Evolutionary conservation across 805 yeast species (phyloP).

Genomic region (Jamesozyma jinghongensis): DNA sequence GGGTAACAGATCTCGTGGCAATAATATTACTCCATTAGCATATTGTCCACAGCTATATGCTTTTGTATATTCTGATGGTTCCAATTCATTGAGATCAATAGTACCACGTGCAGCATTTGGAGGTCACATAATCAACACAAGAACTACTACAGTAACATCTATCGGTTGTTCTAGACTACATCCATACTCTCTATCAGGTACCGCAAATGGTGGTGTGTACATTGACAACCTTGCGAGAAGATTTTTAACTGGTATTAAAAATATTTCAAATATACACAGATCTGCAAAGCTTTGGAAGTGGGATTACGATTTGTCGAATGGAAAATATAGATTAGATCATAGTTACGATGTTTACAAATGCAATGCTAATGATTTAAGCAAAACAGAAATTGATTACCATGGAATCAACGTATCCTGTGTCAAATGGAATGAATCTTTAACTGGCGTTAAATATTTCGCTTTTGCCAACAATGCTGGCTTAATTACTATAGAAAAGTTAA

Average conservation of each 20-base stretch:
- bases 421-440: conserved; percentile 48
- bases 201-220: conserved; percentile 40
- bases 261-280: conserved; percentile 22
- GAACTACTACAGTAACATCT: conserved; percentile 34
- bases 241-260: conserved; percentile 30
- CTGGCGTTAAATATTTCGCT: conserved; percentile 38
- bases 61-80: conserved; percentile 36
- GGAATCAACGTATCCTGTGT: conserved; percentile 41
- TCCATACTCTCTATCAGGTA: conserved; percentile 40
- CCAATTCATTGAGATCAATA: conserved; percentile 29
- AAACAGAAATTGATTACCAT: conserved; percentile 37
- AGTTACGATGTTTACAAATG: conserved; percentile 31
- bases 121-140: conserved; percentile 30
- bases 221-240: conserved; percentile 35
- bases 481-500: conserved; percentile 20
- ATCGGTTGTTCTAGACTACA: conserved; percentile 36
- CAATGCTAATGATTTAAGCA: conserved; percentile 21
- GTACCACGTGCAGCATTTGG: conserved; percentile 33
- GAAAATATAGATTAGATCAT: conserved; percentile 35
- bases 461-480: conserved; percentile 28
- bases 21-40: conserved; percentile 21
- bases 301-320: conserved; percentile 34
- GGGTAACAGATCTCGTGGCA: conserved; percentile 25
- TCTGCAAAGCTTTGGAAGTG: conserved; percentile 31
- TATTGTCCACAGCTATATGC: conserved; percentile 31